Base-by-base conservation (phyloP, 441 rosid species). In the Croton laevigatus region DNA sequence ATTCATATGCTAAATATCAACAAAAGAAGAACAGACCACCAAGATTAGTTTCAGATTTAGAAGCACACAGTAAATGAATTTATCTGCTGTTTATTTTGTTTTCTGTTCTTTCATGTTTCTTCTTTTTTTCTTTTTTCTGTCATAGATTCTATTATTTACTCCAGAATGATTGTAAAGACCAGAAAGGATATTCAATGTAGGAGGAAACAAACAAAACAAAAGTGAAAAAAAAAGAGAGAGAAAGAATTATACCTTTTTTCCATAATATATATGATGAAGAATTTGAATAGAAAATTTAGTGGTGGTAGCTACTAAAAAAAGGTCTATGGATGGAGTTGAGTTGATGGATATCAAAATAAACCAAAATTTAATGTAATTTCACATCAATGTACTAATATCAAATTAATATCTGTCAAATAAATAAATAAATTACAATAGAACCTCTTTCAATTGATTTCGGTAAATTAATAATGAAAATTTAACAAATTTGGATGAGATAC, bases 1-100 rank as follows among this genome's bases (percentile, higher is more conserved):
- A 91, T 83, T 91, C 98, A 0, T 88, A 79, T 38, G 88, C 97
- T 71, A 90, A 90, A 82, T 91, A 90, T 78, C 85, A 73, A 77
- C 96, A 89, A 74, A 90, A 85, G 80, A 94, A 74, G 77, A 81
- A 70, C 76, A 88, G 83, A 79, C 78, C 84, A 61, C 78, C 78
- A 22, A 91, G 78, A 84, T 63, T 81, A 48, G 61, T 79, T 46
- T 54, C 82, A 34, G 97, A 89, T 72, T 49, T 87, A 34, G 97
- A 90, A 76, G 91, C 95, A 55, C 90, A 84, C 80, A 75, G 78
- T 10, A 89, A 81, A 80, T 88, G 81, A 80, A 53, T 59, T 62
- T 23, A 40, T 48, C 14, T 69, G 52, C 34, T 51, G 38, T 52
- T 58, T n/a, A 32, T 22, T 34, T n/a, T 66, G 11, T 10, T 32